These are phyloP conservation scores for Fusarium oligoseptatum DNA, from an alignment of 2,329 filamentous ascomycete species.

Conservation along the genomic window DNA sequence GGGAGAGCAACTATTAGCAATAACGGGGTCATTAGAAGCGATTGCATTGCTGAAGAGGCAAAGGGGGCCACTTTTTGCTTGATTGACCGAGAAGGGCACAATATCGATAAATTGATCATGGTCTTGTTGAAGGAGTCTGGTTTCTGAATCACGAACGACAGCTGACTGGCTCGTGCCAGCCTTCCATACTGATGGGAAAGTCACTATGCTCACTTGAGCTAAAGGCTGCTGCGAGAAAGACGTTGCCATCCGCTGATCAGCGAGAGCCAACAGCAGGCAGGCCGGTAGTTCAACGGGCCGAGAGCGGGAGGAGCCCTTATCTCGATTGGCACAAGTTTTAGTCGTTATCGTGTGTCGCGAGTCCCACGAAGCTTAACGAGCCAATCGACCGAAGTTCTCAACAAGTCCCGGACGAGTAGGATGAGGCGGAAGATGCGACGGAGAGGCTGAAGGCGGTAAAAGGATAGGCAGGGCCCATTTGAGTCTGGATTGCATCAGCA, in stretches of 20 bases:
- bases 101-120: slow-evolving; percentile 3
- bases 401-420: slow-evolving; percentile 18
- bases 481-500: slow-evolving; percentile 42
- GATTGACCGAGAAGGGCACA: background rate
- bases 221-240: slow-evolving; percentile 15
- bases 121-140: background rate
- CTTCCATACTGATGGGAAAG: slow-evolving; percentile 4
- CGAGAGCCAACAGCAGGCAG: background rate
- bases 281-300: slow-evolving; percentile 7
- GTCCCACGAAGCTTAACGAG: slow-evolving; percentile 28
- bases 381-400: slow-evolving; percentile 31
- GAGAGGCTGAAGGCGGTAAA: slow-evolving; percentile 25
- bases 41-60: slow-evolving; percentile 22
- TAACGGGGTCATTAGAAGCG: slow-evolving; percentile 13
- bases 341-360: slow-evolving; percentile 13
- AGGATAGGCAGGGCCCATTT: slow-evolving; percentile 34
- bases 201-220: slow-evolving; percentile 22
- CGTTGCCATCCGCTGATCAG: background rate
- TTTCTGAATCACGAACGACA: background rate
- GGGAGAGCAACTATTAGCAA: slow-evolving; percentile 27
- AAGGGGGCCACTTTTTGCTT: background rate
- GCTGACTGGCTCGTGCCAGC: background rate
- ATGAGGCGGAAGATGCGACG: slow-evolving; percentile 5
- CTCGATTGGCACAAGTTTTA: slow-evolving; percentile 1
- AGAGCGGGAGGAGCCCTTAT: slow-evolving; percentile 34